Evolutionary conservation across 345 rosid genomes (phyloP), one percentile per base, ranked within the genome.

Genomic region (Populus deltoides): DNA sequence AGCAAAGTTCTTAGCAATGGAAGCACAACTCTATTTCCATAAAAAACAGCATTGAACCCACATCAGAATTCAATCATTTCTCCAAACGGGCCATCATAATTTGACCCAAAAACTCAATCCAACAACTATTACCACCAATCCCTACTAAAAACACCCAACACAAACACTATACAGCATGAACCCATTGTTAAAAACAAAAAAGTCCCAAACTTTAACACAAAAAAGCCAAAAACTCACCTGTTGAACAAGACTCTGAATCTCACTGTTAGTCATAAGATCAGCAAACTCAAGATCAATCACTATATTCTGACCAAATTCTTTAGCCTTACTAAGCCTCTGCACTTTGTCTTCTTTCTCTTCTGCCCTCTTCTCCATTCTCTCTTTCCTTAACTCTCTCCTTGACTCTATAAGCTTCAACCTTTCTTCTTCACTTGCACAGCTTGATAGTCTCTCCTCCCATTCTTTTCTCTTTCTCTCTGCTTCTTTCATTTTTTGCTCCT

Each of bases 221-320:
- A 5, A 76, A 31, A 45, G 66, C 7, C 10, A 41, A 33, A 49
- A 49, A 53, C 17, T 53, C 3, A 89, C 97, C 96, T 93, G 98
- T 77, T 94, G 98, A 79, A 93, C 92, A 36, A 96, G 95, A 84
- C 97, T 92, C 66, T 89, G 94, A 78, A 93, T 93, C 80, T 96
- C 97, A 5, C 82, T 75, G 29, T 83, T 57, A 7, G 93, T 88
- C 97, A 92, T 92, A 79, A 93, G 97, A 80, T 92, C 87, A 12
- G 90, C 79, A 75, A 96, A 93, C 43, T 90, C 97, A 15, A 93
- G 93, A 80, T 96, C 98, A 15, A 96, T 69, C n/a, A 93, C 92
- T 29, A 96, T 79, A 75, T 89, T 90, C 61, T 89, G 98, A 20
- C 97, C 98, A 0, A 36, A 24, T 63, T 86, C 87, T 81, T 88